Evolutionary conservation across 768 basidiomycete genomes (phyloP).

Genomic region (Lactifluus hygrophoroides): DNA sequence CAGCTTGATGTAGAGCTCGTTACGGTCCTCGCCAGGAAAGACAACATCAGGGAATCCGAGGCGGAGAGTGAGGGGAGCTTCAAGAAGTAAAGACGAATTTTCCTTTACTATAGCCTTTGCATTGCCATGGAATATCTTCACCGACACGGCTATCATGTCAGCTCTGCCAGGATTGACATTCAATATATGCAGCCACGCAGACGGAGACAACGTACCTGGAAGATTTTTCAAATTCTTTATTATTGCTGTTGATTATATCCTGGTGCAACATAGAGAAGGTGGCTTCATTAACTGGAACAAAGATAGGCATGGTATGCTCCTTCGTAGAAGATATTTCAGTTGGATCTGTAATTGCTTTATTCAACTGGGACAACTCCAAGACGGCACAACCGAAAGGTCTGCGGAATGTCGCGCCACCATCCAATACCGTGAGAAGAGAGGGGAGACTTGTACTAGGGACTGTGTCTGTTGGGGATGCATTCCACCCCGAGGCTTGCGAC

Average conservation of each 20-base stretch:
- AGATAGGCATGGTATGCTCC: slow-evolving; percentile 87
- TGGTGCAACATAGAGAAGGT: slow-evolving; percentile 92
- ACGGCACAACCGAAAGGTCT: slow-evolving; percentile 96
- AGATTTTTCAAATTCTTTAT: slow-evolving; percentile 76
- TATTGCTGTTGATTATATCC: slow-evolving; percentile 77
- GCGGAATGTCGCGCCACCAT: slow-evolving; percentile 44
- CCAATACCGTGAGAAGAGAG: slow-evolving; percentile 18
- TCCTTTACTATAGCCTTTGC: slow-evolving; percentile 65
- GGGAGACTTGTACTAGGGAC: slow-evolving; percentile 2
- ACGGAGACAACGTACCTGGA: slow-evolving; percentile 44
- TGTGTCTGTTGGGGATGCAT: not conserved
- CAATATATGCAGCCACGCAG: not conserved
- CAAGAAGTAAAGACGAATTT: slow-evolving; percentile 76
- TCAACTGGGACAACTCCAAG: slow-evolving; percentile 71
- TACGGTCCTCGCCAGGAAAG: slow-evolving; percentile 85
- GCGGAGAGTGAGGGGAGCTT: slow-evolving; percentile 71
- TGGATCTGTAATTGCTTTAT: slow-evolving; percentile 56
- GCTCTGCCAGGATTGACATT: slow-evolving; percentile 42
- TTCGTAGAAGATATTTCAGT: slow-evolving; percentile 52
- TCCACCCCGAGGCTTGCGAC: slow-evolving; percentile 40
- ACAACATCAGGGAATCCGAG: slow-evolving; percentile 96
- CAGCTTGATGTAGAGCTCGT: slow-evolving; percentile 92
- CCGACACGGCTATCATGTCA: slow-evolving; percentile 74
- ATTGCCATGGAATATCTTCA: slow-evolving; percentile 86
- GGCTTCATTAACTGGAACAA: slow-evolving; percentile 70